A percentile compares a stretch with the other conserved stretches of the same genome.
These are phyloP conservation scores for Hypoxylon sp. DNA, from an alignment of 2,329 filamentous ascomycete species.

Conservation along the genomic window DNA sequence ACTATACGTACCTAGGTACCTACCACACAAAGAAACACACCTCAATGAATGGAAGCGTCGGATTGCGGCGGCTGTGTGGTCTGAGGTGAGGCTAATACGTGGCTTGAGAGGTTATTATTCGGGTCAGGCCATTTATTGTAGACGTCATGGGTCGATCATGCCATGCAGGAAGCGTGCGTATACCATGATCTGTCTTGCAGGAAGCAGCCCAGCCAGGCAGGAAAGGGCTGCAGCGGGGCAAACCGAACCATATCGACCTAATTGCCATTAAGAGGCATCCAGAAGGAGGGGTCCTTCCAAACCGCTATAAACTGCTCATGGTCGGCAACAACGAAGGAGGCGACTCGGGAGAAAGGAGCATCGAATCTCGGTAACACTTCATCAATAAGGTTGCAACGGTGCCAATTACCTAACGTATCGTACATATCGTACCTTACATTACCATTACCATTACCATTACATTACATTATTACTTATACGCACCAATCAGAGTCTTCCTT, in stretches of 20 bases:
- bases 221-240: conserved; percentile 26
- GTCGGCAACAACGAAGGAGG: conserved; percentile 10
- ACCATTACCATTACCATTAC: too few relatives aligned
- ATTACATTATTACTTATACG: conserved; percentile 11
- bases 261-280: conserved; percentile 2
- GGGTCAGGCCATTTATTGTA: conserved; percentile 40
- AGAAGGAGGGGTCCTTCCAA: background rate
- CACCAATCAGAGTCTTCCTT: conserved; percentile 21
- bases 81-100: conserved; percentile 30
- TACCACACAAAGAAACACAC: conserved; percentile 4
- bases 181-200: conserved; percentile 20
- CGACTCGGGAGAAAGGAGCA: conserved; percentile 13
- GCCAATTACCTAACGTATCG: conserved; percentile 6
- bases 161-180: conserved; percentile 36
- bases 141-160: conserved; percentile 46
- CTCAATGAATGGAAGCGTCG: conserved; percentile 26
- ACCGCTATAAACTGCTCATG: conserved; percentile 20
- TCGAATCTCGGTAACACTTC: conserved; percentile 3
- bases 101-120: conserved; percentile 12
- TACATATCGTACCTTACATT: conserved; percentile 15
- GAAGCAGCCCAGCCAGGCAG: conserved; percentile 5
- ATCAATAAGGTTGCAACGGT: conserved; percentile 19
- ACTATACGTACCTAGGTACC: background rate
- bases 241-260: conserved; percentile 7
- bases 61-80: conserved; percentile 32